Base-by-base conservation (phyloP, 2,329 filamentous ascomycete species). In the Phaeophleospora eucalypticola region DNA sequence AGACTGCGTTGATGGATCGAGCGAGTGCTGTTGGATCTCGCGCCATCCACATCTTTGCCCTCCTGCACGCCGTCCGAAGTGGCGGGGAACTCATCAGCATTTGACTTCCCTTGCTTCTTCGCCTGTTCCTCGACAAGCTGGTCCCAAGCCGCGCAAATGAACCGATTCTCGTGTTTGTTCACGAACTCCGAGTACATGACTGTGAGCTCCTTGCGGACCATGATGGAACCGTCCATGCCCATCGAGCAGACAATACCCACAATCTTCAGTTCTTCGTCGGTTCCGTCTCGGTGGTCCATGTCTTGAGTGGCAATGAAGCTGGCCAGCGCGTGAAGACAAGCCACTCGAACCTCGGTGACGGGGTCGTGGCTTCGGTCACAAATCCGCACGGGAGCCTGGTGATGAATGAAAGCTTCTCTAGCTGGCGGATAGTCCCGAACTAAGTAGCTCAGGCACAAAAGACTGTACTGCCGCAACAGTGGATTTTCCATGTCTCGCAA, bases 121-220 rank as follows among this genome's bases (percentile, higher is more conserved):
- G 65, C 61, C 29, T 62, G 45, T 46, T 97, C 91, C 62, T 95
- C 89, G 18, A 84, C 72, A 34, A 97, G 75, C 54, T 96, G 89
- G 65, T 98, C 93, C 66, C 86, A 97, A 4, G 91, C 90, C 1
- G 87, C 85, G 21, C 97, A 90, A 35, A 95, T 68, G 60, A 98
- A 95, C 58, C 94, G 95, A 65, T 83, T 89, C 69, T 95, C 86
- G 64, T 96, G 96, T 34, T 91, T 85, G 51, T 86, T 80, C 39
- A 95, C 83, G 62, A 96, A 96, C 20, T 87, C 85, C 0, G 93
- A 97, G 57, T 96, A 83, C 73, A 97, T 97, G 10, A 96, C 87
- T 2, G 96, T 74, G 32, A 97, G 77, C 68, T 98, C 93, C 64
- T 90, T 94, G 38, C 93, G 84, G 20, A 98, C 93, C 73, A 97